Percentiles rank a stretch among this genome's conserved stretches.
These are phyloP conservation scores for Orbilia ellipsospora DNA, from an alignment of 2,329 filamentous ascomycete genomes.

Conservation along the genomic window DNA sequence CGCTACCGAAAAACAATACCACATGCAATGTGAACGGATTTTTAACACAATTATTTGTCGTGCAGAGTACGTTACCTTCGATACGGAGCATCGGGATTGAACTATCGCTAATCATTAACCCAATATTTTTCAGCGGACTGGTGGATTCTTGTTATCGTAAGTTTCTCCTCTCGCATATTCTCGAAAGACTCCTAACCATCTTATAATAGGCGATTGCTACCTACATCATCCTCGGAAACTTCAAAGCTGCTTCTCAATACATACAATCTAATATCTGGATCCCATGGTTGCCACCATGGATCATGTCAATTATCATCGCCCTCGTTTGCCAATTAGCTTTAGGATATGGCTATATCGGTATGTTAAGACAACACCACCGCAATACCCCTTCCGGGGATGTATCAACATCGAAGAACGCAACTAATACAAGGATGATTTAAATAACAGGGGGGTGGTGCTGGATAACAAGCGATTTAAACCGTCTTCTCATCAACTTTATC, in stretches of 20 bases:
- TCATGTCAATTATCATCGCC: constrained; percentile 62
- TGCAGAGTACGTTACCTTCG: constrained; percentile 61
- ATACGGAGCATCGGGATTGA: background rate
- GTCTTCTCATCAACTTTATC: constrained; percentile 64
- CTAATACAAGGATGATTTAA: background rate
- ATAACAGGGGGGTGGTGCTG: constrained; percentile 61
- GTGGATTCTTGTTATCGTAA: constrained; percentile 64
- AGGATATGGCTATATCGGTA: constrained; percentile 62
- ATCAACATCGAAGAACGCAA: background rate
- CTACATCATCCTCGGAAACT: constrained; percentile 63
- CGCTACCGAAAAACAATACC: constrained; percentile 57
- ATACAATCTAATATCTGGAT: constrained; percentile 61
- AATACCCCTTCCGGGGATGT: background rate
- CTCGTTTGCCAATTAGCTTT: constrained; percentile 59
- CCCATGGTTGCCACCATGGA: constrained; percentile 62
- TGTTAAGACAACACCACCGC: constrained; percentile 33
- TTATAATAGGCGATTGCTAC: constrained; percentile 61
- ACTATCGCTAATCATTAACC: constrained; percentile 11
- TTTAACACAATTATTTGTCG: constrained; percentile 64
- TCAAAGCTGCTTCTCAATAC: constrained; percentile 62
- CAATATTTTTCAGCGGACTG: constrained; percentile 62
- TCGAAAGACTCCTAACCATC: constrained; percentile 4
- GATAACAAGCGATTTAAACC: constrained; percentile 63
- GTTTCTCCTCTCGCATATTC: background rate
- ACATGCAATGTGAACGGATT: constrained; percentile 65